Evolutionary conservation across 352 stramenopile species (phyloP), one percentile per base, ranked within the genome.

Genomic region (Globisporangium takayamanum): DNA sequence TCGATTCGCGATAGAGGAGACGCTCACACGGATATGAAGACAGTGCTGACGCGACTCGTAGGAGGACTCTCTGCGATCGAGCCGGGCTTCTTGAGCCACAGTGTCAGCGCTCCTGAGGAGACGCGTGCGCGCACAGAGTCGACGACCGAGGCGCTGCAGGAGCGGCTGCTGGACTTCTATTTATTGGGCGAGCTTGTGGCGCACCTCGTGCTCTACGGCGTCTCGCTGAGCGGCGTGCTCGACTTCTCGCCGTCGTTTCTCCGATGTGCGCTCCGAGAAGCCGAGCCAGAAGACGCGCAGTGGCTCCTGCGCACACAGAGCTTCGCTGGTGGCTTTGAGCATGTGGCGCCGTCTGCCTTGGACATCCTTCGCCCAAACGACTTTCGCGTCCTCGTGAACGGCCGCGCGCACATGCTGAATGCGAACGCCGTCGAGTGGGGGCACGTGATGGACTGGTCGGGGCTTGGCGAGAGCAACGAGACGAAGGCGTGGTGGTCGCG

Each of bases 111-210:
- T 0, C 50, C 53, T 49, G 30, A 44, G 14, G 39, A 60, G 12
- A 18, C 22, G 1, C 1, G 25, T 16, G 25, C 25, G 12, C 42
- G 46, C 8, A 26, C 45, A 26, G 10, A 39, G 28, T 18, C 15
- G 5, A 42, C 52, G 1, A 20, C 53, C 1, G 54, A 69, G 36
- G 52, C 68, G 0, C 12, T 67, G 42, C 36, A 16, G 36, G 48
- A 47, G 18, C 64, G 68, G 47, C 63, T 88, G 26, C 52, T 76
- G 5, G 72, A 67, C 26, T 88, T 75, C 55, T 87, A 75, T 50
- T 63, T 90, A 53, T 66, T 90, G 11, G 81, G 81, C 10, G 69
- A 88, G 63, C 59, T 91, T 16, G 57, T 84, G 37, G 80, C 80
- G 46, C 73, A 88, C 49, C 66, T 88, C 49, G 73, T 80, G 50